Conservation (phyloP, 192 early-diverging fungal species). For the Dimargaris verticillata region DNA sequence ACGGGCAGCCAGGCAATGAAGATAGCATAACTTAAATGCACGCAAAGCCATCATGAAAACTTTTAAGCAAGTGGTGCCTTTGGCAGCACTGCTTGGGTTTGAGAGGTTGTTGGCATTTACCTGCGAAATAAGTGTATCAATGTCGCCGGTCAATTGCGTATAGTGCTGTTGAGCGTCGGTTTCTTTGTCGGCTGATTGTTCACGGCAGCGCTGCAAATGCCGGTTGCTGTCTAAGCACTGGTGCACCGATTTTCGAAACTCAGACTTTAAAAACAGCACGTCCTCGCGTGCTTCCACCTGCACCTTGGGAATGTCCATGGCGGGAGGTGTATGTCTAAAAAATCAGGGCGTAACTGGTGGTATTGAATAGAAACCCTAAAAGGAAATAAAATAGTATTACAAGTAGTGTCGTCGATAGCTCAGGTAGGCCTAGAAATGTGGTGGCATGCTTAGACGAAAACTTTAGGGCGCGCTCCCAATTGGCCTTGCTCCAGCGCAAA, state of each 20-base stretch:
- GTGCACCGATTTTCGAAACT: not conserved
- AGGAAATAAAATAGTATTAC: not conserved
- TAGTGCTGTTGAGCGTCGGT: no score
- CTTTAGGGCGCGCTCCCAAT: not conserved
- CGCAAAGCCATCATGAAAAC: no score
- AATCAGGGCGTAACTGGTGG: not conserved
- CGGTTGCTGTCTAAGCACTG: no score
- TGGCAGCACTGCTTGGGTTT: no score
- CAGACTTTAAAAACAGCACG: not conserved
- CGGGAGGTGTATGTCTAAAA: not conserved
- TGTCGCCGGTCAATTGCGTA: no score
- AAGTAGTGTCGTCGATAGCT: not conserved
- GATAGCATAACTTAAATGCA: no score
- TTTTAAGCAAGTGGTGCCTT: no score
- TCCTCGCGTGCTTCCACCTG: not conserved
- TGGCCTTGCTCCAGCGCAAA: not conserved
- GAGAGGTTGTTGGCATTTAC: no score
- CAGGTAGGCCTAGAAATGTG: not conserved
- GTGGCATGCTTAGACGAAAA: not conserved
- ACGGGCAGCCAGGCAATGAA: no score
- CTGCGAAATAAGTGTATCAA: no score
- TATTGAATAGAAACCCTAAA: not conserved
- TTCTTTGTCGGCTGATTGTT: no score
- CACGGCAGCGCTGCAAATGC: no score
- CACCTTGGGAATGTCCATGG: not conserved